A percentile compares a stretch with the other conserved stretches of the same genome.
phyloP scores from a whole-genome alignment of 2,329 filamentous ascomycete genomes.

The Nemania sp. region DNA sequence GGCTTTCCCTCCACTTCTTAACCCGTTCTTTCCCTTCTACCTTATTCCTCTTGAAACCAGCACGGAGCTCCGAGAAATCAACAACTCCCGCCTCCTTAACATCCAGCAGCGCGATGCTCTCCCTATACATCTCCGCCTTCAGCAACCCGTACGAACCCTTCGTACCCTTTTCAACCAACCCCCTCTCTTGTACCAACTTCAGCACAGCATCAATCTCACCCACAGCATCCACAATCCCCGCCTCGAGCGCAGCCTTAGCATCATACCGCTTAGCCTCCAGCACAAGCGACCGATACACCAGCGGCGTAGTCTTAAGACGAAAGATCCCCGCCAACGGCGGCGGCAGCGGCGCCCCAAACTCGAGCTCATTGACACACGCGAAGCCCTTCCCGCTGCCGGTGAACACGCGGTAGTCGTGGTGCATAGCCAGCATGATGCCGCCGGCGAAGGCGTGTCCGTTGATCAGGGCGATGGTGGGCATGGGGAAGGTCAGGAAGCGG shows the following conservation, averaged over 20 bases:
- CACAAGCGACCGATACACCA: constrained; percentile 72
- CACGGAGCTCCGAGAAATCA: constrained; percentile 55
- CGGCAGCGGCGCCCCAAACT: constrained; percentile 81
- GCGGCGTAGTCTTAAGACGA: constrained; percentile 71
- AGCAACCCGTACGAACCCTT: constrained; percentile 76
- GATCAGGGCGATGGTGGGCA: constrained; percentile 83
- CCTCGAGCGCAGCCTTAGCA: constrained; percentile 71
- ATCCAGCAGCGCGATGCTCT: constrained; percentile 70
- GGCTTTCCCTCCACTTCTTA: constrained; percentile 60
- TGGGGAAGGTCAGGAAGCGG: constrained; percentile 77
- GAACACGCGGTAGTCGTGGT: constrained; percentile 86
- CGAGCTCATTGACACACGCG: constrained; percentile 83
- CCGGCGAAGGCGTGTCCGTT: constrained; percentile 87
- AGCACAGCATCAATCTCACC: constrained; percentile 71
- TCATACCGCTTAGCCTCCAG: constrained; percentile 79
- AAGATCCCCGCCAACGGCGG: constrained; percentile 81
- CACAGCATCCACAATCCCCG: constrained; percentile 74
- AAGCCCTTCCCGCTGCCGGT: constrained; percentile 69
- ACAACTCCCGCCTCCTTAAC: constrained; percentile 44
- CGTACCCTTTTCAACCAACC: constrained; percentile 70
- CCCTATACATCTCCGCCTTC: constrained; percentile 81
- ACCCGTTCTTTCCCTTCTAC: constrained; percentile 61
- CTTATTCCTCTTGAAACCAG: constrained; percentile 63
- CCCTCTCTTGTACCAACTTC: constrained; percentile 68
- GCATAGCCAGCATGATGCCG: constrained; percentile 84